A percentile compares a stretch with the other conserved stretches of the same genome.
phyloP scores from a whole-genome alignment of 352 stramenopile genomes.

The Phytophthora sansomeana region DNA sequence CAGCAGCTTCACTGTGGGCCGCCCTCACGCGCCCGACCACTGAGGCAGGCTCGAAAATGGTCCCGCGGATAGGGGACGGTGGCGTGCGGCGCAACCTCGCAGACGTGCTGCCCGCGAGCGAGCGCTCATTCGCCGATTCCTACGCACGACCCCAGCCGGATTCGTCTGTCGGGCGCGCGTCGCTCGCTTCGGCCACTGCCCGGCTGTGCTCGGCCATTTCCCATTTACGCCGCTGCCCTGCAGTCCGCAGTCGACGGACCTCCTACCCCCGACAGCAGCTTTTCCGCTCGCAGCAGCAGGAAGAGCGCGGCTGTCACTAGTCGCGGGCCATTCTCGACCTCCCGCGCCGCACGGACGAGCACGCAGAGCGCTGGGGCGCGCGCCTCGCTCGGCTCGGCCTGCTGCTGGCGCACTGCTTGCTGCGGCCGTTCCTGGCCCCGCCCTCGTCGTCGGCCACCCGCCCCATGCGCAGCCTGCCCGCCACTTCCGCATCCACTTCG shows the following conservation, averaged over 20 bases:
- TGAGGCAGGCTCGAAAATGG: background rate
- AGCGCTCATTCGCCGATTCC: conserved; percentile 42
- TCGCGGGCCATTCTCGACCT: conserved; percentile 17
- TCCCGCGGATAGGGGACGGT: too few species aligned
- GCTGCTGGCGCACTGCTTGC: conserved; percentile 39
- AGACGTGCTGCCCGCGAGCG: too few species aligned
- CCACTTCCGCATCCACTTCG: too few species aligned
- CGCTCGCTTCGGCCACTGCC: conserved; percentile 6
- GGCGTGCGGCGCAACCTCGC: too few species aligned
- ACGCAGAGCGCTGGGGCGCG: conserved; percentile 42
- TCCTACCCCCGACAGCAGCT: conserved; percentile 12
- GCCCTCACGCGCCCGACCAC: too few species aligned
- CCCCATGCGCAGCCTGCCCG: too few species aligned
- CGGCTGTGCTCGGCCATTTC: too few species aligned
- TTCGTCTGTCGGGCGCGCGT: too few species aligned
- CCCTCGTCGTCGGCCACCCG: too few species aligned
- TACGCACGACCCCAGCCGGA: conserved; percentile 32
- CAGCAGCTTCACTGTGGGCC: too few species aligned
- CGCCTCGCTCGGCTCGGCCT: conserved; percentile 47
- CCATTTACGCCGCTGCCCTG: conserved; percentile 37
- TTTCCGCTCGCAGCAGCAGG: conserved; percentile 9
- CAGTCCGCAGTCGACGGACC: too few species aligned
- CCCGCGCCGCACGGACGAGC: conserved; percentile 14
- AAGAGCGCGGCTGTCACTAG: conserved; percentile 10
- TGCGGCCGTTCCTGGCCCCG: conserved; percentile 38